phyloP scores from a whole-genome alignment of 192 early-diverging fungal genomes.

The Piromyces finnis region DNA sequence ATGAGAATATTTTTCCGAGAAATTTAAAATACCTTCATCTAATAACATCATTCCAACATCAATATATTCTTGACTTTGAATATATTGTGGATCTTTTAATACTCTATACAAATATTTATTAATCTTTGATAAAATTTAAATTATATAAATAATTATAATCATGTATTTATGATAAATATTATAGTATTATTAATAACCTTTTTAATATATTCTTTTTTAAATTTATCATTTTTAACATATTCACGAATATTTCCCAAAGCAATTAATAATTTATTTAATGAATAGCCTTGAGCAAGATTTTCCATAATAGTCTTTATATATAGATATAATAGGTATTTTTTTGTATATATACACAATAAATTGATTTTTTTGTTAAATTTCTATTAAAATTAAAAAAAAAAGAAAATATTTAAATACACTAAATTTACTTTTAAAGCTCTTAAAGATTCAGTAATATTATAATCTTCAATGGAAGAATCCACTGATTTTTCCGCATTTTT shows the following conservation, averaged over 20 bases:
- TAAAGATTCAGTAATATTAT: not conserved
- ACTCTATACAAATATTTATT: not conserved
- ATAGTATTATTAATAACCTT: not conserved
- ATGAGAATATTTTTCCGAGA: constrained; percentile 7
- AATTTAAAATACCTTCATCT: constrained; percentile 3
- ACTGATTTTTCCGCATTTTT: not conserved
- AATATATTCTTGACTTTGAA: constrained; percentile 10
- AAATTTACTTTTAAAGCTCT: not conserved
- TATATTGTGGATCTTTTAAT: constrained; percentile 7
- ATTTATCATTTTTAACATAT: not conserved
- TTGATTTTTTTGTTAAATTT: no score
- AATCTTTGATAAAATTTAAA: no score
- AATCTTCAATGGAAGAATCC: not conserved
- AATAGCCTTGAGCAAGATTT: not conserved
- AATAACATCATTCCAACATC: constrained; percentile 3
- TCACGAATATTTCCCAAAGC: not conserved
- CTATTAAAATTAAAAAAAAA: no score
- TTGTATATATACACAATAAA: no score
- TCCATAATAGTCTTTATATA: not conserved
- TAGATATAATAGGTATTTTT: no score
- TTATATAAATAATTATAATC: no score
- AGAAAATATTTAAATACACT: no score
- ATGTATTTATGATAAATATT: no score
- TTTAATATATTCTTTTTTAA: not conserved
- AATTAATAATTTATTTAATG: not conserved